phyloP scores from a whole-genome alignment of 2,329 filamentous ascomycete genomes.

The Clathrospora elynae region DNA sequence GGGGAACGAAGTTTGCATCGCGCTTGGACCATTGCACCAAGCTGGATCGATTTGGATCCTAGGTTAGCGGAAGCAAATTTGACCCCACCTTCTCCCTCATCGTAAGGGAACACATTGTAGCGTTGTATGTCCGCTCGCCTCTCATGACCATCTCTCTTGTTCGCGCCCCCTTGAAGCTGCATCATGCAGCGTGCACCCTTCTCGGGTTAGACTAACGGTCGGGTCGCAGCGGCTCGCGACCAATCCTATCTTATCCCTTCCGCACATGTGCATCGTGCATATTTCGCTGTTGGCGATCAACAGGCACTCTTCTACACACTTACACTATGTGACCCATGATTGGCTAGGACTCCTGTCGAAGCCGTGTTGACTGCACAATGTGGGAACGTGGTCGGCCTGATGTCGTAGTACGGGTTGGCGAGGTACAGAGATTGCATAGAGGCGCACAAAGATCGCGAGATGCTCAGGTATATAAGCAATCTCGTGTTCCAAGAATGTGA shows the following conservation, averaged over 20 bases:
- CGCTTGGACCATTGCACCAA: no score
- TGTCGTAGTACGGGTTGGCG: slow-evolving; percentile 4
- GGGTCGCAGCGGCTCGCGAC: slow-evolving; percentile 1
- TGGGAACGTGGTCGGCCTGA: background rate
- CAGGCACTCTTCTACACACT: slow-evolving; percentile 15
- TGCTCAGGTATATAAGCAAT: slow-evolving; percentile 9
- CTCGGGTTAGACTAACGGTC: background rate
- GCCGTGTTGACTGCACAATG: slow-evolving; percentile 4
- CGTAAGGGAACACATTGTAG: no score
- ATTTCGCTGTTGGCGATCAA: slow-evolving; percentile 15
- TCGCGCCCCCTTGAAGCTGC: background rate
- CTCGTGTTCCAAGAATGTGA: background rate
- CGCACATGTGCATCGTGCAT: slow-evolving; percentile 21
- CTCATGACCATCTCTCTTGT: no score
- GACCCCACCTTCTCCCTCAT: no score
- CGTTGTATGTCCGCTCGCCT: no score
- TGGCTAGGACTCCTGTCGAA: slow-evolving; percentile 3
- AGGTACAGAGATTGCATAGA: background rate
- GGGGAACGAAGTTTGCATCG: no score
- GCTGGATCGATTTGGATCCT: no score
- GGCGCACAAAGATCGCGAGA: background rate
- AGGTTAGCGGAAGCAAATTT: no score
- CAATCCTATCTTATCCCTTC: slow-evolving; percentile 11
- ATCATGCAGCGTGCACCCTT: background rate
- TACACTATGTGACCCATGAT: slow-evolving; percentile 9